Percentiles rank a stretch among this genome's conserved stretches.
These are phyloP conservation scores for Podila minutissima DNA, from an alignment of 192 early-diverging fungal species.

Conservation along the genomic window DNA sequence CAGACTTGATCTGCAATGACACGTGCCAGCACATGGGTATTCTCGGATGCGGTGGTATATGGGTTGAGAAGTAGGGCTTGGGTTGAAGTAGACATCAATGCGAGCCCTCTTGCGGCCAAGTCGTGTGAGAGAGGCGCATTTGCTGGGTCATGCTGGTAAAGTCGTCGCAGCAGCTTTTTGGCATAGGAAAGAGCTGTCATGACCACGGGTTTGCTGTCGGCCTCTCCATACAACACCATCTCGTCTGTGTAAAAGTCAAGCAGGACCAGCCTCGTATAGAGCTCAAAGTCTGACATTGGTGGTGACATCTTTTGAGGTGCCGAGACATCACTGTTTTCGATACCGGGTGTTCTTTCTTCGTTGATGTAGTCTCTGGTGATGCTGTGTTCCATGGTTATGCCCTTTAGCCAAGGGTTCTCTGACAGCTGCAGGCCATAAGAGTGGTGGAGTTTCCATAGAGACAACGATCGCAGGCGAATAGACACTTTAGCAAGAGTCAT, in stretches of 20 bases:
- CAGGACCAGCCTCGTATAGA: slow-evolving; percentile 15
- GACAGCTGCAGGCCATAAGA: not conserved
- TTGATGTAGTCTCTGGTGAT: not conserved
- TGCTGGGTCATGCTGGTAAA: slow-evolving; percentile 18
- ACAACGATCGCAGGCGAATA: not conserved
- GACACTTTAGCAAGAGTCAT: slow-evolving; percentile 3
- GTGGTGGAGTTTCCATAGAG: not conserved
- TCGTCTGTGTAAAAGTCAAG: slow-evolving; percentile 24
- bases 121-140: not conserved
- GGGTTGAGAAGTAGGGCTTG: slow-evolving; percentile 8
- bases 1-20: slow-evolving; percentile 45
- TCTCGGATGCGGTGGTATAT: slow-evolving; percentile 11
- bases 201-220: not conserved
- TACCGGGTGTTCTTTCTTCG: not conserved
- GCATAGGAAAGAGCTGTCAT: not conserved
- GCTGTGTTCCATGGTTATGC: not conserved
- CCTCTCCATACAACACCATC: not conserved
- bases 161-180: slow-evolving; percentile 28
- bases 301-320: not conserved
- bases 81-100: not conserved
- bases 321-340: not conserved
- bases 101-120: not conserved
- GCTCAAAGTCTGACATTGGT: slow-evolving; percentile 34
- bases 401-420: not conserved
- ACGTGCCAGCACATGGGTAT: slow-evolving; percentile 31